Evolutionary conservation across 2,329 filamentous ascomycete genomes (phyloP).

Genomic region (Nakataea oryzae): DNA sequence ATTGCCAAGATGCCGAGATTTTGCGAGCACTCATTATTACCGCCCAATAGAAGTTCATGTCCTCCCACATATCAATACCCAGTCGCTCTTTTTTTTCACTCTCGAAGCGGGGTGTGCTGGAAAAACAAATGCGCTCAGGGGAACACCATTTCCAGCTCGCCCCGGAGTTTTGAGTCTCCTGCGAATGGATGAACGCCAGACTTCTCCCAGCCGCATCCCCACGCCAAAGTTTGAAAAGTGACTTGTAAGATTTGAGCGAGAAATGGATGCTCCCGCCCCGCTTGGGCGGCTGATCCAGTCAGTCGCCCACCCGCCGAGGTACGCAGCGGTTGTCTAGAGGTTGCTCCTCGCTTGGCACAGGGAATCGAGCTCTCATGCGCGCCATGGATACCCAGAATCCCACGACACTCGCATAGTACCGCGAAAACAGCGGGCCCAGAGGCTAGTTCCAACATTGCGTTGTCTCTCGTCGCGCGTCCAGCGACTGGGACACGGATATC

Average conservation of each 20-base stretch:
- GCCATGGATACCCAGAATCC: background rate
- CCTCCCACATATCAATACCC: too few species aligned
- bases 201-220: background rate
- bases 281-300: background rate
- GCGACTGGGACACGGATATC: too few species aligned
- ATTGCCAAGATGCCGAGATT: background rate
- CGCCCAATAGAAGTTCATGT: too few species aligned
- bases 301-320: background rate
- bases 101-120: background rate
- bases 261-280: background rate
- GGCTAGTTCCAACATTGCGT: background rate
- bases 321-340: background rate
- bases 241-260: background rate
- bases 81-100: too few species aligned
- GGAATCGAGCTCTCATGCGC: background rate
- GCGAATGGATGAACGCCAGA: background rate
- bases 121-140: too few species aligned
- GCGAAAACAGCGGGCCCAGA: background rate
- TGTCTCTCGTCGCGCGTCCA: background rate
- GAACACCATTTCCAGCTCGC: background rate
- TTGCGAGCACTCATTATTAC: too few species aligned
- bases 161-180: background rate
- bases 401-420: background rate
- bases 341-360: background rate
- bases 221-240: background rate